Base-by-base conservation (phyloP, 2,329 filamentous ascomycete genomes). In the Cordyceps javanica region DNA sequence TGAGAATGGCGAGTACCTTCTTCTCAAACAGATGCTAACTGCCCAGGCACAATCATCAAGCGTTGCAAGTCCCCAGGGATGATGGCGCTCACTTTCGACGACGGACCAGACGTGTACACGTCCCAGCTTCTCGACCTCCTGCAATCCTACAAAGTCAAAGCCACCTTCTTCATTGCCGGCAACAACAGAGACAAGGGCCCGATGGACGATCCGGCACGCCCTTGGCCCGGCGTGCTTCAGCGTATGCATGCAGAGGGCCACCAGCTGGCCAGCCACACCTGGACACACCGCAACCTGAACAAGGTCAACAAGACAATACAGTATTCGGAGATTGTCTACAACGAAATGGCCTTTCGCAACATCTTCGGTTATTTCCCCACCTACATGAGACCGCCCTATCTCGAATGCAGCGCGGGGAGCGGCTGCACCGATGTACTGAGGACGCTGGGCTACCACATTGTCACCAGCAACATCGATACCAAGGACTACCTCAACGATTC, bases 381-480 rank as follows among this genome's bases (percentile, higher is more conserved):
- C 3, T 76, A 77, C 65, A 73, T 79, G 70, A 71, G 75, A 3
- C 67, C 77, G 1, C 77, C 77, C 0, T 77, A 73, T 59, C 72
- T 77, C 3, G 74, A 74, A 55, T 79, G 77, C 66, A 69, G 67
- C 48, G 59, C 60, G 9, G 65, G 58, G 7, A 74, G 73, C n/a
- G 75, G 72, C 21, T 77, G 75, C 60, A 64, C 70, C 42, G 61
- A 62, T 3, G 64, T 71, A 30, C 62, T 77, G 62, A 65, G 61
- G 3, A 62, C 62, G 25, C 66, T 83, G 28, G 79, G 77, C 41
- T 85, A 85, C 68, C 80, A 84, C 64, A 68, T 83, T 61, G 73
- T 79, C 59, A 80, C 79, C 64, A 81, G 79, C 62, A 78, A 83
- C 64, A 68, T 85, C 13, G 82, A 86, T 65, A 86, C 83, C 16